phyloP scores from a whole-genome alignment of 768 basidiomycete species.

The Lactarius sp. region DNA sequence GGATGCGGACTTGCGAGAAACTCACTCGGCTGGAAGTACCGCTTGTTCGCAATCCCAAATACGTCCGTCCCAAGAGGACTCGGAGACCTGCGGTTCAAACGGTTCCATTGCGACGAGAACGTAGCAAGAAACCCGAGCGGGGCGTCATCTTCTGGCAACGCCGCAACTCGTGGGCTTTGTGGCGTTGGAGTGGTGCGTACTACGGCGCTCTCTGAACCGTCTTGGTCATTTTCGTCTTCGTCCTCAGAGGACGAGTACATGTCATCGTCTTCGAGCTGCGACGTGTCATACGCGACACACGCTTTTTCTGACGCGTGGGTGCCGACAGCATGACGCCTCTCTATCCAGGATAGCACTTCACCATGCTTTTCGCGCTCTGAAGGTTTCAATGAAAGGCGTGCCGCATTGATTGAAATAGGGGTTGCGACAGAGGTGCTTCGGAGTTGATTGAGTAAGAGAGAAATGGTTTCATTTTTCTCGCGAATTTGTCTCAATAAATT shows the following conservation, averaged over 20 bases:
- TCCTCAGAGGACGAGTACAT: conserved; percentile 28
- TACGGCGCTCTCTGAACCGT: conserved; percentile 9
- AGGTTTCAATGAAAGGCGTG: conserved; percentile 27
- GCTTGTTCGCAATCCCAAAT: conserved; percentile 22
- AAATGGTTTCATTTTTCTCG: conserved; percentile 32
- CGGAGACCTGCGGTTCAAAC: background rate
- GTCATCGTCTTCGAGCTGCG: conserved; percentile 32
- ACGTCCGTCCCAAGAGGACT: background rate
- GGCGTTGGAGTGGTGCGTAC: conserved; percentile 14
- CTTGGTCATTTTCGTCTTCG: conserved; percentile 25
- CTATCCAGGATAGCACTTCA: conserved; percentile 32
- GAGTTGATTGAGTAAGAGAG: conserved; percentile 28
- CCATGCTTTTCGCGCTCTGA: conserved; percentile 30
- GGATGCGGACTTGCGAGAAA: background rate
- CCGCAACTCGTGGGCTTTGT: background rate
- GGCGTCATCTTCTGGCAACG: conserved; percentile 5
- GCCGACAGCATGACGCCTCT: conserved; percentile 28
- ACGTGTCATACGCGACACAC: conserved; percentile 30
- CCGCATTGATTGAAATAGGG: conserved; percentile 31
- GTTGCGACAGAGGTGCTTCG: conserved; percentile 31
- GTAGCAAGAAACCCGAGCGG: conserved; percentile 24
- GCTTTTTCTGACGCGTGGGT: conserved; percentile 24
- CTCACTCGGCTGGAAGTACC: conserved; percentile 25
- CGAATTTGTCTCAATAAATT: conserved; percentile 33
- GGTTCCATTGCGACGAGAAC: conserved; percentile 14